Evolutionary conservation across 305 asterid species (phyloP).

Genomic region (Galium porrigens): DNA sequence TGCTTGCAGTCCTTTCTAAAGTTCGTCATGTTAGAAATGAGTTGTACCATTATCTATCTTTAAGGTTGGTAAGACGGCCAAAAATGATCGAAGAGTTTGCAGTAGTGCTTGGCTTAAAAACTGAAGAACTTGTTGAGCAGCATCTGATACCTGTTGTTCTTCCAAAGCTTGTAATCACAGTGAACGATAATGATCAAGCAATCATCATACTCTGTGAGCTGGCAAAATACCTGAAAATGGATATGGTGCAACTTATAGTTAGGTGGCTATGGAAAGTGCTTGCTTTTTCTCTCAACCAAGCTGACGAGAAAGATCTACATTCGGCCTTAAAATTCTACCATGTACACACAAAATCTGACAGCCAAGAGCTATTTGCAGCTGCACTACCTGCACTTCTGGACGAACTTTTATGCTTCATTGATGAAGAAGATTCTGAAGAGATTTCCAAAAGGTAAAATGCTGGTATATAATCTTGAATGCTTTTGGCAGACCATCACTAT

Average conservation of each 20-base stretch:
- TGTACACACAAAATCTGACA: constrained; percentile 47
- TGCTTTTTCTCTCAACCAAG: constrained; percentile 83
- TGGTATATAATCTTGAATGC: neutral
- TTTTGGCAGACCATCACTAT: neutral
- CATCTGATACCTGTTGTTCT: constrained; percentile 83
- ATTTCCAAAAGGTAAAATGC: constrained; percentile 45
- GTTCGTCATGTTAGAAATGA: constrained; percentile 53
- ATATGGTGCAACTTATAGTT: constrained; percentile 58
- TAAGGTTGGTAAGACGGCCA: constrained; percentile 51
- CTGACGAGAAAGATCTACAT: constrained; percentile 46
- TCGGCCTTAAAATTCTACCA: constrained; percentile 66
- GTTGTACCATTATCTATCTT: constrained; percentile 58
- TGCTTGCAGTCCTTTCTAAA: constrained; percentile 53
- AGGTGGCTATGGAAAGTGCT: constrained; percentile 76
- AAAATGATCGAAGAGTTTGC: constrained; percentile 78
- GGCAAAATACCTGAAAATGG: constrained; percentile 54
- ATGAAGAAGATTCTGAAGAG: constrained; percentile 54
- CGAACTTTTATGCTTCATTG: constrained; percentile 76
- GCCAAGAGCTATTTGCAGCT: constrained; percentile 65
- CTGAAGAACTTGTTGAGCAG: constrained; percentile 64
- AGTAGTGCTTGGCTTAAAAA: constrained; percentile 58
- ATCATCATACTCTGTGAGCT: constrained; percentile 44
- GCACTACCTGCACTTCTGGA: constrained; percentile 67
- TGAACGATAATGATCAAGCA: constrained; percentile 50
- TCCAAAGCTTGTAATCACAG: constrained; percentile 69